A percentile compares a stretch with the other conserved stretches of the same genome.
Conservation (phyloP, 2,329 filamentous ascomycete genomes). For the Penicillium sp. region DNA sequence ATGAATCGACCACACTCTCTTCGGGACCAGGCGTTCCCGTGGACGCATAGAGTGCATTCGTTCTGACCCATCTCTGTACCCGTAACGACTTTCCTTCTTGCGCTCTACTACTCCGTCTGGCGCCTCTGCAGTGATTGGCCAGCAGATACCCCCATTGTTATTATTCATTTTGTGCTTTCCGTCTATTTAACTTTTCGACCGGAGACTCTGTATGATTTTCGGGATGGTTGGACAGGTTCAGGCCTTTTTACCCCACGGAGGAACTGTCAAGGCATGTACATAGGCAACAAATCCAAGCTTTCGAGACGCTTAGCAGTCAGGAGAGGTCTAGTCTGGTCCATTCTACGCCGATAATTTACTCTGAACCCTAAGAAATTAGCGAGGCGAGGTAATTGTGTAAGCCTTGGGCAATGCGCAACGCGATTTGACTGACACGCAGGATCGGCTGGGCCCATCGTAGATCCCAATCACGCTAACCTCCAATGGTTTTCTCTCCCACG, state of each 20-base stretch:
- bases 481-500: not conserved
- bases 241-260: not conserved
- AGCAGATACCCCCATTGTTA: slow-evolving; percentile 35
- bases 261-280: not conserved
- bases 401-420: not conserved
- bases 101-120: slow-evolving; percentile 20
- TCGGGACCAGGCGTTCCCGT: slow-evolving; percentile 32
- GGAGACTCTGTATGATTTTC: slow-evolving; percentile 1
- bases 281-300: not conserved
- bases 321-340: not conserved
- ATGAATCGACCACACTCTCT: slow-evolving; percentile 27
- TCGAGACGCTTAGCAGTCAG: not conserved
- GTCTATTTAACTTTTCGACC: not conserved
- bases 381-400: not conserved
- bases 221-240: not conserved
- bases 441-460: slow-evolving; percentile 14
- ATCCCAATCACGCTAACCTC: slow-evolving; percentile 17
- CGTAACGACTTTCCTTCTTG: slow-evolving; percentile 17
- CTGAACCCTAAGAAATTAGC: not conserved
- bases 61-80: slow-evolving; percentile 3
- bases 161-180: slow-evolving; percentile 8
- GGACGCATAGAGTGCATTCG: slow-evolving; percentile 26
- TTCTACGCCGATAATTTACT: not conserved
- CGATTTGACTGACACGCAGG: slow-evolving; percentile 4
- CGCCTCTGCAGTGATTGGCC: slow-evolving; percentile 18